A percentile compares a stretch with the other conserved stretches of the same genome.
Conservation (phyloP, 305 asterid genomes). For the Fraxinus nigra region DNA sequence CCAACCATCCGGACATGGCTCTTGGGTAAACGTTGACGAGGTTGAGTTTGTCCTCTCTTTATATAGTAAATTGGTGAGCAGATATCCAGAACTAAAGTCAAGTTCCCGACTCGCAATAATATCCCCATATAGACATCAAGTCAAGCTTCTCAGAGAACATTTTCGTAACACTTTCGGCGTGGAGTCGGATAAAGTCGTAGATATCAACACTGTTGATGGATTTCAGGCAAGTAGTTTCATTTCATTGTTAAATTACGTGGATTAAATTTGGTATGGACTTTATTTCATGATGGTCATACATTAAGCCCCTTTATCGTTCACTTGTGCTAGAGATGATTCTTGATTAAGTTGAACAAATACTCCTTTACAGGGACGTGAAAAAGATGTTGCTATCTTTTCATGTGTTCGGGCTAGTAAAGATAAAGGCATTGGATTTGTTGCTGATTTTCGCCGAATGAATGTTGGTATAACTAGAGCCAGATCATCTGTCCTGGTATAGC, state of each 20-base stretch:
- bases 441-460: constrained; percentile 96
- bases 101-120: constrained; percentile 86
- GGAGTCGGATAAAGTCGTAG: constrained; percentile 79
- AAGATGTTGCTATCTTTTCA: constrained; percentile 93
- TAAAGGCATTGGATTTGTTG: constrained; percentile 78
- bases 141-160: constrained; percentile 69
- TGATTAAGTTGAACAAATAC: constrained; percentile 14
- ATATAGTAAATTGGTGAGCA: constrained; percentile 66
- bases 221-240: constrained; percentile 63
- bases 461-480: constrained; percentile 98
- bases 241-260: constrained; percentile 5
- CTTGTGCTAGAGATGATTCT: constrained; percentile 1
- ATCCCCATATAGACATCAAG: constrained; percentile 85
- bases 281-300: neutral
- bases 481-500: constrained; percentile 86
- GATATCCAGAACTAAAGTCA: constrained; percentile 84
- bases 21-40: constrained; percentile 85
- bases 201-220: constrained; percentile 94
- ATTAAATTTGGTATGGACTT: neutral
- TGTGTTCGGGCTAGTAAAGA: constrained; percentile 84
- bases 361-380: constrained; percentile 81
- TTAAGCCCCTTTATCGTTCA: neutral
- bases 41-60: constrained; percentile 78
- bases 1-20: constrained; percentile 73
- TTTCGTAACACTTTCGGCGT: constrained; percentile 67